Evolutionary conservation across 345 rosid genomes (phyloP).

Genomic region (Hibiscus mutabilis): DNA sequence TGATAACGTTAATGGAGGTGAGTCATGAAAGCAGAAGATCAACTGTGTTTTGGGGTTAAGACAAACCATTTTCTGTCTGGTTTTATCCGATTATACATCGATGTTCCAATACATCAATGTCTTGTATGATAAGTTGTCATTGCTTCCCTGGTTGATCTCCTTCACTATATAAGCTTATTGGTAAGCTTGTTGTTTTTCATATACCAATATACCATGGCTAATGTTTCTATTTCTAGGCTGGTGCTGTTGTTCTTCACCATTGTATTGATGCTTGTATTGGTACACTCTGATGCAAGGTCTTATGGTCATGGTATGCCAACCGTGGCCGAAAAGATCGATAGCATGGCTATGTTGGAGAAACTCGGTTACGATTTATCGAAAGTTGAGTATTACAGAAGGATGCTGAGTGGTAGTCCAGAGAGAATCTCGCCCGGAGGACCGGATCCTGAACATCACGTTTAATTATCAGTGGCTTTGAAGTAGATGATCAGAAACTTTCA

Average conservation of each 20-base stretch:
- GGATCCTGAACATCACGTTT: constrained; percentile 35
- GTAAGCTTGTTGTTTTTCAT: background rate
- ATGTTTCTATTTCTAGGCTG: background rate
- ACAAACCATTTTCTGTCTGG: constrained; percentile 3
- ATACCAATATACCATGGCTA: constrained; percentile 9
- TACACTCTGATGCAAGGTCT: constrained; percentile 11
- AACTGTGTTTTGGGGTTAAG: background rate
- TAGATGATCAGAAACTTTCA: background rate
- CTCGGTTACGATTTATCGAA: constrained; percentile 18
- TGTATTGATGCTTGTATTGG: constrained; percentile 10
- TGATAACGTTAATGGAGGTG: constrained; percentile 20
- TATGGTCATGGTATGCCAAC: background rate
- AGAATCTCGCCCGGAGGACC: constrained; percentile 43
- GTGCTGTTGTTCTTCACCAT: constrained; percentile 2
- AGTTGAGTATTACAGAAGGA: constrained; percentile 10
- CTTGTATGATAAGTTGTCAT: background rate
- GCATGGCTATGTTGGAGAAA: constrained; percentile 6
- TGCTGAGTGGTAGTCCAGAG: constrained; percentile 6
- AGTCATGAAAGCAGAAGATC: constrained; percentile 15
- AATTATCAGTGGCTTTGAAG: background rate
- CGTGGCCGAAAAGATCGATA: background rate
- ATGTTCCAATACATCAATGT: constrained; percentile 7
- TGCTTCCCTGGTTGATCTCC: background rate
- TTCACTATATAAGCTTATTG: background rate
- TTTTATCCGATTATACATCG: constrained; percentile 24